These are phyloP conservation scores for Remersonia thermophila DNA, from an alignment of 2,329 filamentous ascomycete species.

Conservation along the genomic window DNA sequence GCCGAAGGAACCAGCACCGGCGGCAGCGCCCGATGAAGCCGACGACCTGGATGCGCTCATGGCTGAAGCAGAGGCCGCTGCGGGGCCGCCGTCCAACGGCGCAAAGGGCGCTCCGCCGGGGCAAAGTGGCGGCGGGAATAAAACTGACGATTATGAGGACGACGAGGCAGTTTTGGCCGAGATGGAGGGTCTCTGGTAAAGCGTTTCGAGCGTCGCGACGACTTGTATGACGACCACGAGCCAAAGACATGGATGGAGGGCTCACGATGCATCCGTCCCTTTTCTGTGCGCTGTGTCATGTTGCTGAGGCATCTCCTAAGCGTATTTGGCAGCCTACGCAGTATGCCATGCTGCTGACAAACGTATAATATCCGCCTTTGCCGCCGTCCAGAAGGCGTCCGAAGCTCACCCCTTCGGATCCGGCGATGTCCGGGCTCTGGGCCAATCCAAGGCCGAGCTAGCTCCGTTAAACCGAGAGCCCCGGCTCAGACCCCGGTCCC, in stretches of 20 bases:
- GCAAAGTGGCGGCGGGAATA: conserved; percentile 1
- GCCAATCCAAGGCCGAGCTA: not conserved
- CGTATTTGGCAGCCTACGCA: too few species aligned
- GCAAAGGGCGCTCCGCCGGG: too few species aligned
- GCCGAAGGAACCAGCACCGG: not conserved
- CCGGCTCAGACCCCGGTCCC: not conserved
- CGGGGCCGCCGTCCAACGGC: not conserved
- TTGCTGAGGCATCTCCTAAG: too few species aligned
- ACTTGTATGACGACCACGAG: too few species aligned
- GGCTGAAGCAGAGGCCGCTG: conserved; percentile 16
- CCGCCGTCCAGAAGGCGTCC: too few species aligned
- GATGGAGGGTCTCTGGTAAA: conserved; percentile 43
- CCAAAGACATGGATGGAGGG: too few species aligned
- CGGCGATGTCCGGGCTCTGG: not conserved
- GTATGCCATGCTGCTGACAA: too few species aligned
- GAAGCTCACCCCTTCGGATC: too few species aligned
- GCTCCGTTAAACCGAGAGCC: conserved; percentile 2
- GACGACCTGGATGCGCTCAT: conserved; percentile 25
- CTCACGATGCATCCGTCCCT: too few species aligned
- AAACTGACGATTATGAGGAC: conserved; percentile 16
- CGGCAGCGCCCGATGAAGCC: conserved; percentile 15
- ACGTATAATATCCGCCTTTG: too few species aligned
- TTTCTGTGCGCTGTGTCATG: too few species aligned
- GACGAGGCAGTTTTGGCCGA: conserved; percentile 30
- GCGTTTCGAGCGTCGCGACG: too few species aligned